Conservation (phyloP, 2,329 filamentous ascomycete genomes). For the Diplodia scrobiculata region DNA sequence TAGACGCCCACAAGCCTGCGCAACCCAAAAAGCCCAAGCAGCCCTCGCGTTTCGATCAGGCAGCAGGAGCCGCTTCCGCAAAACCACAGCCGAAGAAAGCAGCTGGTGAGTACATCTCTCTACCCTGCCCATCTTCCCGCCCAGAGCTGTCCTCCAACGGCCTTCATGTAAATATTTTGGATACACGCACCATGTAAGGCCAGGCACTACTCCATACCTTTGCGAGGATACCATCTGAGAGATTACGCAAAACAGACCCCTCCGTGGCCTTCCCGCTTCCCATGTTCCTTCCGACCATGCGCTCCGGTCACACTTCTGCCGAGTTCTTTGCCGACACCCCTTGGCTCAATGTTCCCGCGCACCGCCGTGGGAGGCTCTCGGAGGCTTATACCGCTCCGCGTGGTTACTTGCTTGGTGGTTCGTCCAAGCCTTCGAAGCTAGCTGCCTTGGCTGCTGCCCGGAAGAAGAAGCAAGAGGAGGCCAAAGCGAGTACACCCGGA, state of each 20-base stretch:
- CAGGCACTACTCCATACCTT: not conserved
- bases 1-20: slow-evolving; percentile 38
- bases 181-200: slow-evolving; percentile 24
- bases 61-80: slow-evolving; percentile 43
- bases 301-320: slow-evolving; percentile 46
- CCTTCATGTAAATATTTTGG: slow-evolving; percentile 18
- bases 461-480: slow-evolving; percentile 77
- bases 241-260: slow-evolving; percentile 10
- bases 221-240: slow-evolving; percentile 13
- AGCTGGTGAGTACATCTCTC: slow-evolving; percentile 49
- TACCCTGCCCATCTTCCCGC: slow-evolving; percentile 26
- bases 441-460: slow-evolving; percentile 84
- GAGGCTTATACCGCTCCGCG: slow-evolving; percentile 61
- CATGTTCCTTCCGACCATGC: slow-evolving; percentile 16
- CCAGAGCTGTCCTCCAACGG: slow-evolving; percentile 33
- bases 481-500: slow-evolving; percentile 41
- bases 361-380: slow-evolving; percentile 66
- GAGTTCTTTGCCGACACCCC: slow-evolving; percentile 81
- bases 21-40: slow-evolving; percentile 47
- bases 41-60: slow-evolving; percentile 51
- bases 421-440: slow-evolving; percentile 80
- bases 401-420: slow-evolving; percentile 77
- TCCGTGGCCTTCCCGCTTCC: slow-evolving; percentile 23
- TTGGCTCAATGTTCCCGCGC: slow-evolving; percentile 73
- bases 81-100: slow-evolving; percentile 47